These are phyloP conservation scores for Leptomonas seymouri DNA, from an alignment of 208 protist species.

Conservation along the genomic window DNA sequence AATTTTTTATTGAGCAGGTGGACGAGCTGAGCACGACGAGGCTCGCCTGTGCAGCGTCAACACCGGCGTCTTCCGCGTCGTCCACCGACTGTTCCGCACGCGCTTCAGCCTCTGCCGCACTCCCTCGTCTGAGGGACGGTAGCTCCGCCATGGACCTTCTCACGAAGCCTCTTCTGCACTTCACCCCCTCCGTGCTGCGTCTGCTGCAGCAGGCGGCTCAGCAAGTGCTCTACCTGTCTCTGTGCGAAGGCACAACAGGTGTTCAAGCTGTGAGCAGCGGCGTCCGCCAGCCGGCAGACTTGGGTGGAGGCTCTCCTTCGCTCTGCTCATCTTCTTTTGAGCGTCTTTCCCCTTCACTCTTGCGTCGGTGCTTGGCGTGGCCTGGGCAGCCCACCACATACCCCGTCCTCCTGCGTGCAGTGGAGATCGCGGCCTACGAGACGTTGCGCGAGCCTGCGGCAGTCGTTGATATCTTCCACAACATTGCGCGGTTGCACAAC, in stretches of 20 bases:
- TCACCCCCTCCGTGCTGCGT: constrained; percentile 25
- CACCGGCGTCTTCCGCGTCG: not conserved
- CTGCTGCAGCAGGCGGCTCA: constrained; percentile 51
- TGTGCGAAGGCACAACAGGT: constrained; percentile 54
- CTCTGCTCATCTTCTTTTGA: not conserved
- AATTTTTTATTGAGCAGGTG: constrained; percentile 36
- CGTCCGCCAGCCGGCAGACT: not conserved
- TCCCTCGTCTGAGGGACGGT: constrained; percentile 33
- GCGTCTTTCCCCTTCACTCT: constrained; percentile 2
- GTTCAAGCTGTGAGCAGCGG: not conserved
- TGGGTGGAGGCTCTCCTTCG: not conserved
- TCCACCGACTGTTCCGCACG: not conserved
- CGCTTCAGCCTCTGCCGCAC: not conserved
- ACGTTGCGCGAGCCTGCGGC: constrained; percentile 29
- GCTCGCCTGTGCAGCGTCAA: not conserved
- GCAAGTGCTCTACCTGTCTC: constrained; percentile 43
- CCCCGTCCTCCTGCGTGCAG: constrained; percentile 19
- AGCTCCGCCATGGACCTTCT: constrained; percentile 34
- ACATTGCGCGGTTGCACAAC: constrained; percentile 21
- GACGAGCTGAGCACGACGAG: constrained; percentile 35
- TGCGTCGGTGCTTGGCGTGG: constrained; percentile 31
- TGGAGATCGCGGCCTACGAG: constrained; percentile 30
- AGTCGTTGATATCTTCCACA: constrained; percentile 23
- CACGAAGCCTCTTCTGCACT: constrained; percentile 36
- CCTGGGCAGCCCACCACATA: constrained; percentile 21